Evolutionary conservation across 2,329 filamentous ascomycete genomes (phyloP).

Genomic region (Exophiala calicioides): DNA sequence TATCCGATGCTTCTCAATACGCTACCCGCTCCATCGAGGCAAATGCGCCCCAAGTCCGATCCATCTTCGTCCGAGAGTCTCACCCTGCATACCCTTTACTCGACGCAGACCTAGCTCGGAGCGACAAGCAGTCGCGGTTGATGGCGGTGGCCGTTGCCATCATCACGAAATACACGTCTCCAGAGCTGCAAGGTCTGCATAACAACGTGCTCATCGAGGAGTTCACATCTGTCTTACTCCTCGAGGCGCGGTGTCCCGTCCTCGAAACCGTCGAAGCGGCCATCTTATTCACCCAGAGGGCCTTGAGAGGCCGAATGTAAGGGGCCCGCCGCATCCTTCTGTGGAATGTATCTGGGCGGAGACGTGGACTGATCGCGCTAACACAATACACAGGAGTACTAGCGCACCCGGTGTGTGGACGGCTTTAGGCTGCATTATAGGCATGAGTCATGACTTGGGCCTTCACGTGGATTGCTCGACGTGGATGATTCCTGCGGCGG

Average conservation of each 20-base stretch:
- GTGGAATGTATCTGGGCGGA: not conserved
- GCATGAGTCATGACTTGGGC: slow-evolving; percentile 18
- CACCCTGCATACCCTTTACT: slow-evolving; percentile 15
- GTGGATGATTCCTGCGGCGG: slow-evolving; percentile 14
- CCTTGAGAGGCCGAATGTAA: slow-evolving; percentile 15
- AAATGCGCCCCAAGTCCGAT: slow-evolving; percentile 2
- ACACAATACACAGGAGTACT: slow-evolving; percentile 16
- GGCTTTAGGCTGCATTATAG: slow-evolving; percentile 14
- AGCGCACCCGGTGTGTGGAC: slow-evolving; percentile 18
- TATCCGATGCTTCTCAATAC: slow-evolving; percentile 6
- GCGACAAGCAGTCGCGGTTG: slow-evolving; percentile 13
- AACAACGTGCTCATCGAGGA: slow-evolving; percentile 22
- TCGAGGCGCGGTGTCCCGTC: slow-evolving; percentile 14
- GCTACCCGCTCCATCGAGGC: slow-evolving; percentile 9
- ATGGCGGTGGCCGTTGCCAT: slow-evolving; percentile 16
- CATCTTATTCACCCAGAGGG: slow-evolving; percentile 18
- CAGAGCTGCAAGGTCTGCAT: slow-evolving; percentile 15
- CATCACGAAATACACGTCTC: slow-evolving; percentile 19
- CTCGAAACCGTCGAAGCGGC: slow-evolving; percentile 19
- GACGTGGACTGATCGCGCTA: slow-evolving; percentile 1
- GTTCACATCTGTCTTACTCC: slow-evolving; percentile 12
- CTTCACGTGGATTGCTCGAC: slow-evolving; percentile 17
- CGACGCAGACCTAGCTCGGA: slow-evolving; percentile 10
- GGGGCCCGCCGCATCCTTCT: not conserved
- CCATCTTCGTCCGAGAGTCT: slow-evolving; percentile 12